Base-by-base conservation (phyloP, 1,139 yeast species). In the Hansenula sp. region DNA sequence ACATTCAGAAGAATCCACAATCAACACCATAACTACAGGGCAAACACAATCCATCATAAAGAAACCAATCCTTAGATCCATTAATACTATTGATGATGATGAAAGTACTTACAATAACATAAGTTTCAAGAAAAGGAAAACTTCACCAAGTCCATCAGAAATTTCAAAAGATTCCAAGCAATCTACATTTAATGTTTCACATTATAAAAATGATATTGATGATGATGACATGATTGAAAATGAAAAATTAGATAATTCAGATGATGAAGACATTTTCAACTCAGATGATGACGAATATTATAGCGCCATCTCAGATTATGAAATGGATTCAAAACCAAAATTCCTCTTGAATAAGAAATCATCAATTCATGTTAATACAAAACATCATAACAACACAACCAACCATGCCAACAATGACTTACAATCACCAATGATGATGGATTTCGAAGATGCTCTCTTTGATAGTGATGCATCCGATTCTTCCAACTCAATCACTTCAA, bases 11-110 rank as follows among this genome's bases (percentile, higher is more conserved):
- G 35, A 41, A 27, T 25, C 31, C 24, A 10, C 13, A 9, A 15
- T 12, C 25, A 21, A 21, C 25, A 21, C 5, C 25, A 21, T 6
- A 5, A 21, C 25, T 9, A 21, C 5, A 5, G 5, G 5, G 5
- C 25, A 21, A 21, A 5, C 25, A 6, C 25, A 21, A 9, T 9
- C 18, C 12, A 16, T 35, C 9, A 27, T 6, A 5, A 44, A 47
- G 48, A 57, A 55, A 47, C 60, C 59, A 16, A 52, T 57, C 13
- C 43, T 57, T 29, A 57, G 60, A 52, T 55, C 59, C 30, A 55
- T 57, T 43, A 44, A 51, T 10, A 55, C 59, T 8, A 48, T 57
- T 45, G 59, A 53, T 43, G 60, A 57, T 33, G 49, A 55, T 48
- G 60, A 57, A 42, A 51, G 50, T 34, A 53, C 59, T 13, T 57